Evolutionary conservation across 441 rosid species (phyloP).

Genomic region (Adansonia grandidieri): DNA sequence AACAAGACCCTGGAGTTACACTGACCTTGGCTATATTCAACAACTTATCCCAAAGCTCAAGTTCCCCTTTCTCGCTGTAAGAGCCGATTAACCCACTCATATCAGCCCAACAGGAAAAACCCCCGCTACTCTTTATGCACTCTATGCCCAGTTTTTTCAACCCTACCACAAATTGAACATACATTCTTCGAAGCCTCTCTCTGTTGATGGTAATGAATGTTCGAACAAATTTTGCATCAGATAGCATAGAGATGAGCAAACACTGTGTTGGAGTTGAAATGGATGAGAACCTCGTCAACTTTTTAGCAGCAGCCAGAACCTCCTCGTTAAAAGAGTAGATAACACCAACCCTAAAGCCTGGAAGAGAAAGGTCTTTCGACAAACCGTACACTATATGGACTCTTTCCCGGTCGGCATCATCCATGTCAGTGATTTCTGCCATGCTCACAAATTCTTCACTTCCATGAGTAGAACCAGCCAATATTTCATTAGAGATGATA

Average conservation of each 20-base stretch:
- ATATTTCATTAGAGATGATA: conserved; percentile 70
- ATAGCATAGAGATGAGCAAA: conserved; percentile 63
- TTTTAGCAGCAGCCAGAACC: conserved; percentile 62
- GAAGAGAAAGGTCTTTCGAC: conserved; percentile 70
- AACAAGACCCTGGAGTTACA: conserved; percentile 81
- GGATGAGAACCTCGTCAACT: conserved; percentile 67
- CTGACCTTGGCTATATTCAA: conserved; percentile 69
- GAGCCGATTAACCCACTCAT: conserved; percentile 74
- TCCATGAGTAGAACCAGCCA: conserved; percentile 65
- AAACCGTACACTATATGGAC: conserved; percentile 74
- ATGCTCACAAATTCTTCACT: conserved; percentile 71
- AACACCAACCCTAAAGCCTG: conserved; percentile 65
- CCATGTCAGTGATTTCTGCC: conserved; percentile 64
- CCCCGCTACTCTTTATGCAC: conserved; percentile 61
- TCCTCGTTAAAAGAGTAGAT: conserved; percentile 64
- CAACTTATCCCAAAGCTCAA: conserved; percentile 85
- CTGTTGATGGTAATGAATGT: conserved; percentile 45
- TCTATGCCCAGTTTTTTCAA: conserved; percentile 65
- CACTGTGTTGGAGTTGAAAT: conserved; percentile 66
- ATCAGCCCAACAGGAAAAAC: conserved; percentile 85
- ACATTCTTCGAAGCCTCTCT: conserved; percentile 55
- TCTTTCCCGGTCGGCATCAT: conserved; percentile 66
- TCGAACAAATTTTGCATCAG: conserved; percentile 50
- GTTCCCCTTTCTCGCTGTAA: conserved; percentile 85
- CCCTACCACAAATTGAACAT: conserved; percentile 48